Conservation (phyloP, 768 basidiomycete genomes). For the Pulveroboletus sp. region DNA sequence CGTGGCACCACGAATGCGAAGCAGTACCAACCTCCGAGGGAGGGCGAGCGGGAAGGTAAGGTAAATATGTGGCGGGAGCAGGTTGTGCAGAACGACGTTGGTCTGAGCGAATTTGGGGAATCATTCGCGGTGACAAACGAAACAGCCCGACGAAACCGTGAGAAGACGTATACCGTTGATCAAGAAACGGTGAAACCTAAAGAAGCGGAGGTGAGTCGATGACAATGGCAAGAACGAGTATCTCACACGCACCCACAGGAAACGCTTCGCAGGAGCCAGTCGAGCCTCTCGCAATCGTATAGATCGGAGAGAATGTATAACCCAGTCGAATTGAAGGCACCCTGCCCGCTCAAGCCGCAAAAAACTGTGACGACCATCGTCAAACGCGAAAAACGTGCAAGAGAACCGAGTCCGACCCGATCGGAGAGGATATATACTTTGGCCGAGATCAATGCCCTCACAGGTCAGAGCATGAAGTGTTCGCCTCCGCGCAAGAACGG, state of each 20-base stretch:
- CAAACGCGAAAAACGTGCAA: conserved; percentile 19
- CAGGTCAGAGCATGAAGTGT: conserved; percentile 22
- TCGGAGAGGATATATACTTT: conserved; percentile 35
- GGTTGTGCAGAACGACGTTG: conserved; percentile 38
- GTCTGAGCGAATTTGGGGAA: conserved; percentile 23
- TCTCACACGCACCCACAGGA: conserved; percentile 8
- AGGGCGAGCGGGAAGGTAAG: conserved; percentile 27
- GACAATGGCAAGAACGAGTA: not conserved
- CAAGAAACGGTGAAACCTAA: conserved; percentile 15
- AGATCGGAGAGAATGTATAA: conserved; percentile 25
- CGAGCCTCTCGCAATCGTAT: conserved; percentile 20
- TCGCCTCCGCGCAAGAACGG: conserved; percentile 23
- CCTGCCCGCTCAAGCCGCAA: conserved; percentile 16
- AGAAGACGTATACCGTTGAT: conserved; percentile 10
- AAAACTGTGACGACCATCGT: conserved; percentile 5
- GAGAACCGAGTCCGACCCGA: conserved; percentile 28
- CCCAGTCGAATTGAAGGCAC: conserved; percentile 18
- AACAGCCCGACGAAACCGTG: conserved; percentile 10
- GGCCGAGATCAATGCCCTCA: conserved; percentile 32
- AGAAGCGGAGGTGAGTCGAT: conserved; percentile 21
- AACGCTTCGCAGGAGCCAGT: conserved; percentile 20
- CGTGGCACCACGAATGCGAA: conserved; percentile 2
- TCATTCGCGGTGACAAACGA: conserved; percentile 11
- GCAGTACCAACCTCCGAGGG: conserved; percentile 11
- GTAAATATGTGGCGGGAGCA: conserved; percentile 58